Percentiles rank a stretch among this genome's conserved stretches.
phyloP scores from a whole-genome alignment of 345 rosid genomes.

The Citrus hindsii region DNA sequence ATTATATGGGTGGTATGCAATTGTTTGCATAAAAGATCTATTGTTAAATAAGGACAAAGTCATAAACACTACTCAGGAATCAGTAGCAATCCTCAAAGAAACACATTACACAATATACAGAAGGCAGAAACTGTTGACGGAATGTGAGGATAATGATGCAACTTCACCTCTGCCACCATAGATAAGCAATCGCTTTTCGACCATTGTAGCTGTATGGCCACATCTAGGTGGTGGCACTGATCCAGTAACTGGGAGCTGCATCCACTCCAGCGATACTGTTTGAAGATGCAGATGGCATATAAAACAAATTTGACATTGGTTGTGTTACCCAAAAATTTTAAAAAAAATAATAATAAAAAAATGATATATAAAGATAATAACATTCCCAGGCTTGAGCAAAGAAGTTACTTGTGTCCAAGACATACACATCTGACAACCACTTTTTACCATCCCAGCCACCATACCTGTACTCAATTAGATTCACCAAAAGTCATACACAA shows the following conservation, averaged over 20 bases:
- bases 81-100: background rate
- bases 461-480: conserved; percentile 53
- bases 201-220: conserved; percentile 95
- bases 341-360: background rate
- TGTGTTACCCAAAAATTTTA: background rate
- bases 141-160: background rate
- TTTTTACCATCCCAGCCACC: conserved; percentile 99
- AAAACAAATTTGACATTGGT: background rate
- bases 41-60: background rate
- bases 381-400: conserved; percentile 13
- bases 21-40: background rate
- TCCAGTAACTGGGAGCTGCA: conserved; percentile 77
- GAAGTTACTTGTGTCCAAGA: conserved; percentile 85
- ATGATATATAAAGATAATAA: conserved; percentile 1
- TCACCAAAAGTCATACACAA: background rate
- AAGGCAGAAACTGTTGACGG: background rate
- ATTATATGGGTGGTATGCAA: background rate
- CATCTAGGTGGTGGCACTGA: conserved; percentile 93
- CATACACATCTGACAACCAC: conserved; percentile 96
- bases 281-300: conserved; percentile 9
- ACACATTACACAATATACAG: background rate
- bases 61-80: background rate
- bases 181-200: conserved; percentile 90
- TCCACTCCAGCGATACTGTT: conserved; percentile 97
- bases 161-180: conserved; percentile 92